Percentiles rank a stretch among this genome's conserved stretches.
These are phyloP conservation scores for Ogataea pignaliae DNA, from an alignment of 805 yeast genomes.

Conservation along the genomic window DNA sequence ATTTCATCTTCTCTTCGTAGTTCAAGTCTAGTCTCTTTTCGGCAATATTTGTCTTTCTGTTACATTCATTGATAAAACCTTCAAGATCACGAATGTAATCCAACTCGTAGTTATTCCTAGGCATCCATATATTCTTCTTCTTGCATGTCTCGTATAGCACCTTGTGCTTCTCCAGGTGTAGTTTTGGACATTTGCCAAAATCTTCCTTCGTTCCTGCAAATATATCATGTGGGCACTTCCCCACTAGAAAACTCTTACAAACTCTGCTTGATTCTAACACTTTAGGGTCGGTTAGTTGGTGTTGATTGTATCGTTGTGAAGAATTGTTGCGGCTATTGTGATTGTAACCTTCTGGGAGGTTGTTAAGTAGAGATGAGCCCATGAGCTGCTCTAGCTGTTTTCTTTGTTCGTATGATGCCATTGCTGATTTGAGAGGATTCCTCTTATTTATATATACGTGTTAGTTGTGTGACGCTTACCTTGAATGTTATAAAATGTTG, in stretches of 20 bases:
- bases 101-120: constrained; percentile 38
- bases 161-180: constrained; percentile 72
- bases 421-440: constrained; percentile 4
- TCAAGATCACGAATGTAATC: constrained; percentile 45
- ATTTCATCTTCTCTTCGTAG: constrained; percentile 44
- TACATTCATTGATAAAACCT: constrained; percentile 60
- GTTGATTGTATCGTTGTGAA: background rate
- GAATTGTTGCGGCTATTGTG: constrained; percentile 4
- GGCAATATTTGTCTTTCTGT: constrained; percentile 59
- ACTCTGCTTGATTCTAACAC: constrained; percentile 52
- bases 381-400: constrained; percentile 73
- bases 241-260: constrained; percentile 81
- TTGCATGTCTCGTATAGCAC: constrained; percentile 58
- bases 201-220: constrained; percentile 80
- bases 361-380: constrained; percentile 52
- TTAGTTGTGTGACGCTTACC: too few species aligned
- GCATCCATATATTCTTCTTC: constrained; percentile 32
- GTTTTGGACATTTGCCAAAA: constrained; percentile 71
- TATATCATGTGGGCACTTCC: constrained; percentile 80
- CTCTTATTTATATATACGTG: too few species aligned
- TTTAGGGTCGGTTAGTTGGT: constrained; percentile 18
- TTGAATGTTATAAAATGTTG: too few species aligned
- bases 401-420: constrained; percentile 69
- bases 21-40: constrained; percentile 65
- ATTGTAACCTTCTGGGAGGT: constrained; percentile 26